Percentiles rank a stretch among this genome's conserved stretches.
Conservation (phyloP, 1,284 basidiomycete species). For the Neonothopanus nambi region DNA sequence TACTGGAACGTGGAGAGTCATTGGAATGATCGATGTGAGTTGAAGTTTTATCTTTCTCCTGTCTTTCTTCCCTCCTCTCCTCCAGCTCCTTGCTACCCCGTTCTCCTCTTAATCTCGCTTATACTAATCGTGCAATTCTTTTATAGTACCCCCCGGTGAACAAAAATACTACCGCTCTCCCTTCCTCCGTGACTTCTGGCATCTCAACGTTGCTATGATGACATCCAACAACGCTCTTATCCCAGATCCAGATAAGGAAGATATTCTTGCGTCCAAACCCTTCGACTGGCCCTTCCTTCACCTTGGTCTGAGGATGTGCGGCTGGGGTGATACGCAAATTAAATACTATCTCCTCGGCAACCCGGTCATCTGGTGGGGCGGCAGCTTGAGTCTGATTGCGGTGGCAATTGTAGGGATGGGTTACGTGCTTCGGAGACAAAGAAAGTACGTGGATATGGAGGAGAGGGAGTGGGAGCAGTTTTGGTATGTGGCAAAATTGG, state of each 20-base stretch:
- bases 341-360: constrained; percentile 97
- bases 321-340: constrained; percentile 85
- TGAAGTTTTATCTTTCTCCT: constrained; percentile 8
- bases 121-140: too few species aligned
- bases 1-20: constrained; percentile 99
- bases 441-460: constrained; percentile 90
- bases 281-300: constrained; percentile 93
- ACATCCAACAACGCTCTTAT: constrained; percentile 98
- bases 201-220: constrained; percentile 99
- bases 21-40: constrained; percentile 89
- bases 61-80: background rate
- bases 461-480: constrained; percentile 94
- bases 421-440: constrained; percentile 84
- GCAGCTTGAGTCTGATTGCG: constrained; percentile 67
- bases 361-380: constrained; percentile 91
- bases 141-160: constrained; percentile 79
- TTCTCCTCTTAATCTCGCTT: constrained; percentile 1
- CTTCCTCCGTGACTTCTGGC: constrained; percentile 97
- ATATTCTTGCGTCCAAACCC: constrained; percentile 92
- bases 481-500: constrained; percentile 90
- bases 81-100: background rate
- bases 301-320: constrained; percentile 93
- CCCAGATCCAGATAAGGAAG: constrained; percentile 97
- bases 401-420: constrained; percentile 56
- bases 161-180: constrained; percentile 86